Evolutionary conservation across 2,329 filamentous ascomycete genomes (phyloP), one percentile per base, ranked within the genome.

Genomic region (Magnaporthales sp.): DNA sequence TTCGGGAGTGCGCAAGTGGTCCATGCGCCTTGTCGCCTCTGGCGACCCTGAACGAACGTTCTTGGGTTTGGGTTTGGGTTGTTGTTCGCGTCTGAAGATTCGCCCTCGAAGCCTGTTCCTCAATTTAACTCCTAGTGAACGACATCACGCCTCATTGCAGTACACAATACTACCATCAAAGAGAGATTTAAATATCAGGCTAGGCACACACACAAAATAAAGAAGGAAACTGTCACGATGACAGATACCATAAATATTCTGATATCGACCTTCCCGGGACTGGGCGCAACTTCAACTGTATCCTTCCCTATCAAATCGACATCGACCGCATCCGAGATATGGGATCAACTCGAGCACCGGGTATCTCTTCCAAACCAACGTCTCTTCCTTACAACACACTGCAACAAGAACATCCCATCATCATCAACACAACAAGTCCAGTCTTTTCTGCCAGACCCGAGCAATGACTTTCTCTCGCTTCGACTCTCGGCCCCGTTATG

Each of bases 271-370:
- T 94, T 98, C 74, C 84, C 89, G 8, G 94, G 94, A 69, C 84
- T 96, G 22, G 89, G 89, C 62, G 84, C 97, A 7, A 93, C 94
- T 2, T 81, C 90, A n/a, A 96, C 93, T 0, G 82, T 96, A 38
- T 88, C 90, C 4, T 82, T 97, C n/a, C 88, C 91, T 0, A 80
- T 96, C 26, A 81, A 86, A 9, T 79, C 86, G 29, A 82, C 87
- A 32, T 86, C 89, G 8, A 86, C 87, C 13, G 80, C 93, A 72
- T 81, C 84, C 67, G 85, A 92, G 70, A 82, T 98, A 22, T 87
- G 88, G 71, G 77, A 85, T 65, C 78, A 79, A 66, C 83, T 93
- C 77, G 77, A 86, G 75, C 83, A 80, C 70, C 90, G 83, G 70
- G 81, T 89, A 62, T 91, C 85, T 65, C 80, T 76, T 70, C 70